Conservation (phyloP, 2,329 filamentous ascomycete species). For the Diaporthe aspalathi region DNA sequence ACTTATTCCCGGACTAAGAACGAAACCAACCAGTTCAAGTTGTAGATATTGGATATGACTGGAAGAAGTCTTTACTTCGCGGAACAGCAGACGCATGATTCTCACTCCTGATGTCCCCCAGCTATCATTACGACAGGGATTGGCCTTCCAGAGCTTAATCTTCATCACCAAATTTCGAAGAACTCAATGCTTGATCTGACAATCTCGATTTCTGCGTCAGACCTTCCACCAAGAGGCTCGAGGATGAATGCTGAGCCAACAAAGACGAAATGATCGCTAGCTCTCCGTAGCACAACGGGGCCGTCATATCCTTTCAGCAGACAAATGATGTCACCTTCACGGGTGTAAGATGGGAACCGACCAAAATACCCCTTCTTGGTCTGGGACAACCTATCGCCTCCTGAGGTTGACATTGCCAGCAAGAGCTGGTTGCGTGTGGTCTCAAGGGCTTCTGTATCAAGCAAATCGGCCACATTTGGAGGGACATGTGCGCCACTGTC, state of each 20-base stretch:
- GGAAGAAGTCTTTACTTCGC: too few species aligned
- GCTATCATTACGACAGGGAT: too few species aligned
- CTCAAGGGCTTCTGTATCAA: neutral
- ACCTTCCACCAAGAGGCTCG: neutral
- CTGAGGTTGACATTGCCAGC: neutral
- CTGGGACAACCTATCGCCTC: neutral
- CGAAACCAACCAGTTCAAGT: too few species aligned
- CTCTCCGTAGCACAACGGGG: neutral
- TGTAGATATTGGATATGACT: too few species aligned
- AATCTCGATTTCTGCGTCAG: neutral
- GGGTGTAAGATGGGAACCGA: neutral
- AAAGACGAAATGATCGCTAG: neutral
- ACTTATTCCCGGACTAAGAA: too few species aligned
- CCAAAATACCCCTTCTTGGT: neutral
- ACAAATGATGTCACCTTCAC: neutral
- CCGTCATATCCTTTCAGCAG: neutral
- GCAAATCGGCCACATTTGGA: neutral
- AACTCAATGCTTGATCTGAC: neutral
- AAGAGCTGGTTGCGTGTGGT: neutral
- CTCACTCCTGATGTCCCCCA: too few species aligned
- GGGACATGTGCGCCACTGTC: neutral
- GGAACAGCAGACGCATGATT: too few species aligned
- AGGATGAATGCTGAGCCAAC: neutral
- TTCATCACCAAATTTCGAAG: neutral
- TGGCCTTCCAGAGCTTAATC: neutral